A percentile compares a stretch with the other conserved stretches of the same genome.
Evolutionary conservation across 805 yeast genomes (phyloP).

Genomic region (Candida sithepensis): DNA sequence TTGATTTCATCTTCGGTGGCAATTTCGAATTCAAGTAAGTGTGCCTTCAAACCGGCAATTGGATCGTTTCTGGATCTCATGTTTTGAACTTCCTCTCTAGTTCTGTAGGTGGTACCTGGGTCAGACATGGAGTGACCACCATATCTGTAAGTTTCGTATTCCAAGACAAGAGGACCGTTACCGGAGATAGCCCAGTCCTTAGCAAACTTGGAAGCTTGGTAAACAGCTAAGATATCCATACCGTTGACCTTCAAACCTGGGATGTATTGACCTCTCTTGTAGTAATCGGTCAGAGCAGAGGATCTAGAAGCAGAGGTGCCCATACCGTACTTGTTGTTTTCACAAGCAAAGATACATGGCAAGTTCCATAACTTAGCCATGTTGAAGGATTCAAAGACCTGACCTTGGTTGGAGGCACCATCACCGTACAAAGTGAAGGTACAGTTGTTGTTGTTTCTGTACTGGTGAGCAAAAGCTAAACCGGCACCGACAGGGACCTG

Average conservation of each 20-base stretch:
- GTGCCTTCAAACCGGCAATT: conserved; percentile 91
- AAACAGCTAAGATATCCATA: conserved; percentile 94
- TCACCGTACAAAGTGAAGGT: conserved; percentile 94
- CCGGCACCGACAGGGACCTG: conserved; percentile 99
- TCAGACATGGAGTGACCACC: conserved; percentile 99
- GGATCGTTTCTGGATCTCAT: conserved; percentile 99
- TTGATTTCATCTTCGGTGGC: conserved; percentile 95
- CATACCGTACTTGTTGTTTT: conserved; percentile 99
- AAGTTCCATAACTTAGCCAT: conserved; percentile 99
- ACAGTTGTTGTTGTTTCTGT: conserved; percentile 73
- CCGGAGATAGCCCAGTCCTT: conserved; percentile 93
- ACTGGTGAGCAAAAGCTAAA: conserved; percentile 96
- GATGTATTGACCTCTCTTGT: conserved; percentile 98
- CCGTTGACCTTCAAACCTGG: conserved; percentile 99
- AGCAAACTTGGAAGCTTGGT: conserved; percentile 95
- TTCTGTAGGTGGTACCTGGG: conserved; percentile 99
- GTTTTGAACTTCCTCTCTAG: conserved; percentile 99
- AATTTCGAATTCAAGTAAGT: conserved; percentile 73
- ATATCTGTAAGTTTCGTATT: conserved; percentile 97
- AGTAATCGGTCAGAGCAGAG: conserved; percentile 93
- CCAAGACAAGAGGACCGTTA: conserved; percentile 93
- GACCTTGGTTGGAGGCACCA: conserved; percentile 99
- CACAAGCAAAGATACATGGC: conserved; percentile 94
- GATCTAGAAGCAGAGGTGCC: conserved; percentile 98
- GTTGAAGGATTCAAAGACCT: conserved; percentile 95